Base-by-base conservation (phyloP, 306 rosid species). In the Fragaria vesca region DNA sequence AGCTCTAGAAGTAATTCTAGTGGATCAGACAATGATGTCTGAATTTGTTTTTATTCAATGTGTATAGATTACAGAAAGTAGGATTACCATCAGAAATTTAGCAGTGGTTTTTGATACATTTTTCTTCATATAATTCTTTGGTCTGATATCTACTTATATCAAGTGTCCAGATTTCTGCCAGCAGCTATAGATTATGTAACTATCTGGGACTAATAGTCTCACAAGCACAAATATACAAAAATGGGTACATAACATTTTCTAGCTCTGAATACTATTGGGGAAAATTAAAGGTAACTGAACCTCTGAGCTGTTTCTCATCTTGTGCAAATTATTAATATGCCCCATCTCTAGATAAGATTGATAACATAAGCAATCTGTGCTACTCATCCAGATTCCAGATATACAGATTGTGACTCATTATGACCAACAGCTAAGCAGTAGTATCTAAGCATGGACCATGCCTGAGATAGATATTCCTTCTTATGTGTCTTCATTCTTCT, bases 11-110 rank as follows among this genome's bases (percentile, higher is more conserved):
- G 87, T 63, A 68, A 75, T 63, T 66, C 79, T 71, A 84, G 76
- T 65, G 86, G 82, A 43, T 81, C 83, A 77, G 85, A 89, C 61
- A 47, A 73, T 47, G 85, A 70, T 77, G 81, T 62, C 60, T 75
- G 71, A 75, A 30, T 63, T 75, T 36, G 34, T 47, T 62, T 75
- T 62, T 47, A 26, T 65, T 63, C 60, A 12, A 0, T 11, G 79
- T 75, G 20, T 28, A 75, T 75, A 47, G 79, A 46, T 47, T 75
- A 18, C 71, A 62, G 40, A 55, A 72, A 38, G 51, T 32, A 43
- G 69, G 69, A 74, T 55, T 40, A 58, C 47, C 32, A 28, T 61
- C 46, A 18, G 70, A 28, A 74, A 60, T 9, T 16, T 75, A 62
- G 78, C 34, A 0, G 78, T 40, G 43, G 43, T 40, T 40, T 40